These are phyloP conservation scores for Fusarium oxysporum DNA, from an alignment of 2,329 filamentous ascomycete species.

Conservation along the genomic window DNA sequence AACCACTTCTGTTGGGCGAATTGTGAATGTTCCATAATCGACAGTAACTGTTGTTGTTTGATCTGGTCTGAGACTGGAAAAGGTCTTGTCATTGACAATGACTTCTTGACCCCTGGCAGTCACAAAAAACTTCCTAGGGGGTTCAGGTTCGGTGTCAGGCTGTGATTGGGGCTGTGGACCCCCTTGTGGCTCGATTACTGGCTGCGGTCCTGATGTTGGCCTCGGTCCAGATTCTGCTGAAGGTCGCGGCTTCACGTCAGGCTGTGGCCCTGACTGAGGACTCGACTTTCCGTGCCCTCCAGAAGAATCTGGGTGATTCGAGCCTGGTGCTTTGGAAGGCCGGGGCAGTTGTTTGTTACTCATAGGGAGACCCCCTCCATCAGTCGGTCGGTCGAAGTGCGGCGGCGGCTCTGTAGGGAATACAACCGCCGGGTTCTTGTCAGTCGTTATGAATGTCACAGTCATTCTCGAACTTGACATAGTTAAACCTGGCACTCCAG, in stretches of 20 bases:
- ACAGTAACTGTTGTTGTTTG: constrained; percentile 58
- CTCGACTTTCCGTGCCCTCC: neutral
- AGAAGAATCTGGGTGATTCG: neutral
- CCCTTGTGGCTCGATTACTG: neutral
- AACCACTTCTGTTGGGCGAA: constrained; percentile 59
- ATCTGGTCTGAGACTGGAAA: constrained; percentile 52
- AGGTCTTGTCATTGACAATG: constrained; percentile 60
- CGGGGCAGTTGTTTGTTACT: constrained; percentile 40
- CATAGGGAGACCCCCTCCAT: constrained; percentile 2
- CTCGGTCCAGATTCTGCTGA: neutral
- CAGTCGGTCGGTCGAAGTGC: constrained; percentile 50
- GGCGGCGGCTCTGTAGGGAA: constrained; percentile 54
- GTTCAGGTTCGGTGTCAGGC: constrained; percentile 9
- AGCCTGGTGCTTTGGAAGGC: neutral
- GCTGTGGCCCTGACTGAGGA: neutral
- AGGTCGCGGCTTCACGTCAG: neutral
- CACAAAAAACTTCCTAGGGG: constrained; percentile 52
- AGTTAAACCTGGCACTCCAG: constrained; percentile 20
- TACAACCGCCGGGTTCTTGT: constrained; percentile 66
- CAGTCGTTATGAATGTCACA: constrained; percentile 62
- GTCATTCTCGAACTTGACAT: constrained; percentile 42
- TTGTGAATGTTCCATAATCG: constrained; percentile 57
- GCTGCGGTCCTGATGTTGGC: neutral
- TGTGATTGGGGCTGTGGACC: neutral
- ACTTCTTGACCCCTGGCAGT: constrained; percentile 59